phyloP scores from a whole-genome alignment of 129 eudicot genomes.

The Ambrosia artemisiifolia region DNA sequence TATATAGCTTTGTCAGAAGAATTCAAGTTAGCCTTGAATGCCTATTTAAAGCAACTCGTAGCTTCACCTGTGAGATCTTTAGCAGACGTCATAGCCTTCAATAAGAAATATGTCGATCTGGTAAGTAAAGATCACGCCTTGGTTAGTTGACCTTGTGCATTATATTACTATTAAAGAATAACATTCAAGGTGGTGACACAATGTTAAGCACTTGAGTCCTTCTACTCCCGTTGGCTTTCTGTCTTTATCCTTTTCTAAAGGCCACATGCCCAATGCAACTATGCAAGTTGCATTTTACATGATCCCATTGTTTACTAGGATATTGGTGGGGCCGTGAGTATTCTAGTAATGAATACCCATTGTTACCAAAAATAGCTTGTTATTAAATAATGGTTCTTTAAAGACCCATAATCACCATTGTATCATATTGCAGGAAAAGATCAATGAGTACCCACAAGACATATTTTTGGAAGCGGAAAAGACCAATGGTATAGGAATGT shows the following conservation, averaged over 20 bases:
- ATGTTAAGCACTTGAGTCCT: too few species aligned
- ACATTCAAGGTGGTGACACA: too few species aligned
- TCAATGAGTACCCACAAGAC: slow-evolving; percentile 50
- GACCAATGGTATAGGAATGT: slow-evolving; percentile 53
- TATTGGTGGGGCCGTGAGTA: too few species aligned
- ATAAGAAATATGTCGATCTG: slow-evolving; percentile 38
- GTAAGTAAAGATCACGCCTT: slow-evolving; percentile 19
- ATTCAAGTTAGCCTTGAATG: slow-evolving; percentile 47
- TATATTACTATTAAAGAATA: not conserved
- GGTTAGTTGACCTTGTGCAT: not conserved
- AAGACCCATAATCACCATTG: not conserved
- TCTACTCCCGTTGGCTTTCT: too few species aligned
- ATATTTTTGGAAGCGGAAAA: slow-evolving; percentile 49
- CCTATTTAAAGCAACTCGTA: slow-evolving; percentile 41
- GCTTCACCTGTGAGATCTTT: slow-evolving; percentile 63
- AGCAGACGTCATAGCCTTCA: slow-evolving; percentile 63
- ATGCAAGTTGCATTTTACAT: too few species aligned
- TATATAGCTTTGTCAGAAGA: slow-evolving; percentile 34
- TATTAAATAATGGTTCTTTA: not conserved
- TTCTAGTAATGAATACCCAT: too few species aligned
- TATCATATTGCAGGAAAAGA: slow-evolving; percentile 44
- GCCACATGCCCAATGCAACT: too few species aligned
- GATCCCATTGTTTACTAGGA: too few species aligned
- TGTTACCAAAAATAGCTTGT: too few species aligned
- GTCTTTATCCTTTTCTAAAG: too few species aligned